These are phyloP conservation scores for Cystofilobasidium macerans DNA, from an alignment of 768 basidiomycete genomes.

Conservation along the genomic window DNA sequence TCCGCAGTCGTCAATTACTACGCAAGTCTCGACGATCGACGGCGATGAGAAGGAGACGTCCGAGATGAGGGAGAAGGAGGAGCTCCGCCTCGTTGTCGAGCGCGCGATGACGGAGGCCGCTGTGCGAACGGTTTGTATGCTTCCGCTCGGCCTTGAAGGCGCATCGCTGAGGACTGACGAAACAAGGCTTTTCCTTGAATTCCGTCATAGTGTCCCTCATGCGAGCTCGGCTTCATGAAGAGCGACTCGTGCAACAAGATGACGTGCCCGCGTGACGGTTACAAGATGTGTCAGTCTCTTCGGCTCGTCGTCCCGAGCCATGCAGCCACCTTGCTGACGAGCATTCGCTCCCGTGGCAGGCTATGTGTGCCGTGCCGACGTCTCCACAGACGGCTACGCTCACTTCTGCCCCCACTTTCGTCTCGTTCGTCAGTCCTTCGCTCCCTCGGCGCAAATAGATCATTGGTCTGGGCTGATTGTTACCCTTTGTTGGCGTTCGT, in stretches of 20 bases:
- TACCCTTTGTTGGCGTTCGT: too few relatives aligned
- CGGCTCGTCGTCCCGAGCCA: neutral
- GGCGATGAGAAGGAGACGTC: neutral
- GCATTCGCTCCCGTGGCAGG: neutral
- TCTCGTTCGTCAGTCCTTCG: neutral
- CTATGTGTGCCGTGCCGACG: conserved; percentile 25
- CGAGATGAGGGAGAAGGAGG: conserved; percentile 21
- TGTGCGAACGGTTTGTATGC: conserved; percentile 9
- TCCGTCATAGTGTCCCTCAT: conserved; percentile 21
- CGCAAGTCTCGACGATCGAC: neutral
- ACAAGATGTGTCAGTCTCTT: conserved; percentile 22
- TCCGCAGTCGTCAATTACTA: too few relatives aligned
- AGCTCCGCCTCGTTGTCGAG: conserved; percentile 21
- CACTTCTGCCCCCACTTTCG: conserved; percentile 26
- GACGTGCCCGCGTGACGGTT: conserved; percentile 23
- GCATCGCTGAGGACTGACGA: neutral
- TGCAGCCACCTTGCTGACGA: neutral
- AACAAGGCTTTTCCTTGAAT: neutral
- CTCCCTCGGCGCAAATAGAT: neutral
- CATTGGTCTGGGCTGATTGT: too few relatives aligned
- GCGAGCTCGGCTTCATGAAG: conserved; percentile 25
- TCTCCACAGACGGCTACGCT: conserved; percentile 17
- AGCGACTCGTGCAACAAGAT: conserved; percentile 26
- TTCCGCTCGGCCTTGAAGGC: neutral
- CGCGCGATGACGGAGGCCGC: conserved; percentile 22